These are phyloP conservation scores for Colletotrichum incanum DNA, from an alignment of 2,329 filamentous ascomycete species.

Conservation along the genomic window DNA sequence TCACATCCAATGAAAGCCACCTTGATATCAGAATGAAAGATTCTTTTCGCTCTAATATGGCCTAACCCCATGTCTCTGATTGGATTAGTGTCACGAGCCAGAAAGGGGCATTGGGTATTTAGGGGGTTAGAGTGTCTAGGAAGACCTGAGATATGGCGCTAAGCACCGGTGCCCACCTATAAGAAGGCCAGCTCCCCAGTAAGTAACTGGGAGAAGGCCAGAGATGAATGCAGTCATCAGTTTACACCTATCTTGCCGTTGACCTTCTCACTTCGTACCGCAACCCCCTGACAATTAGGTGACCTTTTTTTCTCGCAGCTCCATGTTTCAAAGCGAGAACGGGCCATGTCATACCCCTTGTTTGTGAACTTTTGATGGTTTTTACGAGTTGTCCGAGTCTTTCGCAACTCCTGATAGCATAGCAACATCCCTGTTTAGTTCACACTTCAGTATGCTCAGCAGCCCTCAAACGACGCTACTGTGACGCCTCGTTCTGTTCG, in stretches of 20 bases:
- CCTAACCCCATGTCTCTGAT: background rate
- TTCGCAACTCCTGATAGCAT: background rate
- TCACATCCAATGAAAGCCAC: background rate
- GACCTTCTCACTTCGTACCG: too few species aligned
- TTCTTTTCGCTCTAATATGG: background rate
- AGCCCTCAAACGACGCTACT: background rate
- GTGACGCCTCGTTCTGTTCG: background rate
- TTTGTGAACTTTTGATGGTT: background rate
- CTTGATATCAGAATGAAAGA: background rate
- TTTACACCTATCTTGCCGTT: too few species aligned
- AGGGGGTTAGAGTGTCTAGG: too few species aligned
- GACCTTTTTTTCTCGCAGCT: background rate
- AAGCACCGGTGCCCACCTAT: too few species aligned
- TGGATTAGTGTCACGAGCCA: too few species aligned
- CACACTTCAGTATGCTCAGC: background rate
- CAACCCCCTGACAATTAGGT: too few species aligned
- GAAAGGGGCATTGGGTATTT: too few species aligned
- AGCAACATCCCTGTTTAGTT: too few species aligned
- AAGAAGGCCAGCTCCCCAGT: too few species aligned
- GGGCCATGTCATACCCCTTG: background rate
- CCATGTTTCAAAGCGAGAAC: slow-evolving; percentile 1
- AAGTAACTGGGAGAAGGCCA: too few species aligned
- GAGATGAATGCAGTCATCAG: too few species aligned
- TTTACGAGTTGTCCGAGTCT: slow-evolving; percentile 8
- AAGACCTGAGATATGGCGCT: too few species aligned